Conservation (phyloP, 2,329 filamentous ascomycete species). For the Verticillium albo-atrum region DNA sequence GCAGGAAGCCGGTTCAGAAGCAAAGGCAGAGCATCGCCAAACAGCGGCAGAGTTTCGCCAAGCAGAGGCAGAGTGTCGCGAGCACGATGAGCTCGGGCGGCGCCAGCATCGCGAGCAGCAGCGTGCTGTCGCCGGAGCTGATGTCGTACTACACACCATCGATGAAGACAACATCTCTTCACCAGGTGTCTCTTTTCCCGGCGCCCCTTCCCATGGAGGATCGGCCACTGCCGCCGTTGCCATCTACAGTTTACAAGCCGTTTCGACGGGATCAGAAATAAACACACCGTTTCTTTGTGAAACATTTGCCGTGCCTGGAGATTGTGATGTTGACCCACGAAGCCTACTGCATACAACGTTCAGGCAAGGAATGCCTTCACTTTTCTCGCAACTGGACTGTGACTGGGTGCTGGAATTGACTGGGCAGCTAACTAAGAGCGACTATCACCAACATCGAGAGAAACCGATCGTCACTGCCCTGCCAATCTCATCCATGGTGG, state of each 20-base stretch:
- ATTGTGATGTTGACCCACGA: too few relatives aligned
- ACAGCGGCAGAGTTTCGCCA: background rate
- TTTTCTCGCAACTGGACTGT: too few relatives aligned
- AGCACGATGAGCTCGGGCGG: background rate
- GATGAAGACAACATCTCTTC: background rate
- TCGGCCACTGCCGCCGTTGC: background rate
- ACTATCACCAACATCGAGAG: too few relatives aligned
- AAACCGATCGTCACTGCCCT: too few relatives aligned
- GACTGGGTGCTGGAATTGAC: too few relatives aligned
- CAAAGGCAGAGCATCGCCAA: background rate
- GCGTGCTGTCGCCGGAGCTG: background rate
- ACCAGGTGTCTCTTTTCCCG: background rate
- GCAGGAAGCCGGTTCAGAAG: background rate
- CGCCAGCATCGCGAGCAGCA: background rate
- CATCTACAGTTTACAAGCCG: background rate
- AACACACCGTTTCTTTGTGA: background rate
- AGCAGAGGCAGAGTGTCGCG: background rate
- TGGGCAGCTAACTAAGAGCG: too few relatives aligned
- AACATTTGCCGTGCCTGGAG: background rate
- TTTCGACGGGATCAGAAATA: background rate
- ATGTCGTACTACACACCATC: background rate
- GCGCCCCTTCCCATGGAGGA: background rate
- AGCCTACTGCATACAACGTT: too few relatives aligned
- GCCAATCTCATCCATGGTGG: too few relatives aligned
- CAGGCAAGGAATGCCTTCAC: too few relatives aligned